Evolutionary conservation across 2,329 filamentous ascomycete genomes (phyloP), one percentile per base, ranked within the genome.

Genomic region (Mollisiaceae sp.): DNA sequence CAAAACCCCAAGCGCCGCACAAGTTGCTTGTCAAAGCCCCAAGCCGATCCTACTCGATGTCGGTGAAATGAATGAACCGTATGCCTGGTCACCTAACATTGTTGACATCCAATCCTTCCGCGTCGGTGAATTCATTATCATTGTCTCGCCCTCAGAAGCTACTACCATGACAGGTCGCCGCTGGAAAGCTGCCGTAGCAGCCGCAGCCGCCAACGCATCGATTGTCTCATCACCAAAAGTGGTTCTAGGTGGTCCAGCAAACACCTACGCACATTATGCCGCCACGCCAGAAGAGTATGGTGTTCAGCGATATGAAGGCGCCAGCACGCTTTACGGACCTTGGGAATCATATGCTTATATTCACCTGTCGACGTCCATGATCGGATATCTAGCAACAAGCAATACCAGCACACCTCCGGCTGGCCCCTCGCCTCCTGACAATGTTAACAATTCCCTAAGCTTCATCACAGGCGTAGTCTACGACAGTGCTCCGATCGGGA

Each of bases 21-120:
- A 74, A 60, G 65, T 65, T 5, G 67, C 69, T 1, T 74, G 71
- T 52, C 94, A 98, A 72, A 81, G 82, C n/a, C 86, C 90, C 1
- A 97, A 98, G 75, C 91, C 92, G 0, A 89, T 98, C 64, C 83
- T 98, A 0, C 84, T 98, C 0, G 93, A 97, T 70, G 92, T 97
- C 0, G 94, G 94, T 41, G 89, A 93, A 74, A 85, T 93, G 36
- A 80, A 81, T 6, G 78, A 77, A 11, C 94, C 94, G 0, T 97
- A 97, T 77, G 82, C 86, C 9, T 98, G 94, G 94, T 87, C 90
- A 0, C 92, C 94, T 0, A 97, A 97, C 71, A 90, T 97, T 60
- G 92, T 97, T 54, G 93, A 97, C 75, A 85, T 97, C 11, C 94
- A 97, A 75, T 83, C 90, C 45, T 83, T 97, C 38, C 90, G 94